Conservation (phyloP, 441 rosid genomes). For the California macrophylla region DNA sequence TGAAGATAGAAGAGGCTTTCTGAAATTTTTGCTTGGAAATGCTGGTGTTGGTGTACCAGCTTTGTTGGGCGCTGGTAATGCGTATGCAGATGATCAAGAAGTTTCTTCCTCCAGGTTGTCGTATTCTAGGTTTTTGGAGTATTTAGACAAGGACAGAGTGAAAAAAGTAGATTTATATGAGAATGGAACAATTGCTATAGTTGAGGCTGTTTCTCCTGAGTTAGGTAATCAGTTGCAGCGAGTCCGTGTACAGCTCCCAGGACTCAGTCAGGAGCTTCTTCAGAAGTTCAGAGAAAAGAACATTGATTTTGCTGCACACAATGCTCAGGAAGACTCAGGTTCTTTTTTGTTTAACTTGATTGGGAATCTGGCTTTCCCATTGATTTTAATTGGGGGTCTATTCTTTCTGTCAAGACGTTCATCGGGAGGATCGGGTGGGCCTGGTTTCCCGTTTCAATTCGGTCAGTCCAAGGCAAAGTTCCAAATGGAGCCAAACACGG, state of each 20-base stretch:
- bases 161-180: conserved; percentile 76
- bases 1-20: conserved; percentile 50
- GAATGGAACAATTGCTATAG: conserved; percentile 89
- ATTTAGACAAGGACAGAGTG: conserved; percentile 81
- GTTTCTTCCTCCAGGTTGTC: conserved; percentile 95
- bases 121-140: conserved; percentile 83
- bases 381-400: conserved; percentile 71
- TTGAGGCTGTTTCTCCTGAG: conserved; percentile 92
- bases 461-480: conserved; percentile 95
- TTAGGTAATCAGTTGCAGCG: conserved; percentile 79
- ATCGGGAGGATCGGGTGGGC: conserved; percentile 92
- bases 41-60: conserved; percentile 49
- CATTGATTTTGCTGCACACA: conserved; percentile 86
- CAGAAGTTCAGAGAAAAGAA: conserved; percentile 87
- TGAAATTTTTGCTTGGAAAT: conserved; percentile 55
- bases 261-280: conserved; percentile 82
- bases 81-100: conserved; percentile 75
- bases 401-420: conserved; percentile 87
- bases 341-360: conserved; percentile 65
- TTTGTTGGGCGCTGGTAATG: conserved; percentile 49
- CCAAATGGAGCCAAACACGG: conserved; percentile 95
- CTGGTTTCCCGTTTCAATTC: conserved; percentile 70
- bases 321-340: conserved; percentile 87
- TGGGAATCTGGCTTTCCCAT: conserved; percentile 82
- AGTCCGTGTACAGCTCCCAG: conserved; percentile 87